Evolutionary conservation across 2,329 filamentous ascomycete species (phyloP).

Genomic region (Botryosphaeria dothidea): DNA sequence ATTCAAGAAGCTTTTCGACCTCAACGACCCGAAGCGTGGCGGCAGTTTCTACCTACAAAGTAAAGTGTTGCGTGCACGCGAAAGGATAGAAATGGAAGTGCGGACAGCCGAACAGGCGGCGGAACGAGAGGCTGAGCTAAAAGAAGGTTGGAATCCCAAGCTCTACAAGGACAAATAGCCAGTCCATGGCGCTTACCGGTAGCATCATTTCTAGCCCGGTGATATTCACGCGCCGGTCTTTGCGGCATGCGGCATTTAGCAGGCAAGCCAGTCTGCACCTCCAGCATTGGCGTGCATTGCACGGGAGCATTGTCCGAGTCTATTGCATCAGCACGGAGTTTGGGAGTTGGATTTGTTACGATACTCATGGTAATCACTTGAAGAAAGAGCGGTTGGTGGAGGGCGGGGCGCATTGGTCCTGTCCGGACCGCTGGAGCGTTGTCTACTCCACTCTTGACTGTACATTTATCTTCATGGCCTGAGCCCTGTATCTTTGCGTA

Average conservation of each 20-base stretch:
- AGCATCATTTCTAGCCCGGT: background rate
- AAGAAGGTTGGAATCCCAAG: constrained; percentile 92
- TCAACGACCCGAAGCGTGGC: constrained; percentile 91
- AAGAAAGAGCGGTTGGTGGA: background rate
- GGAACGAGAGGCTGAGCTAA: constrained; percentile 73
- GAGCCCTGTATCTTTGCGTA: background rate
- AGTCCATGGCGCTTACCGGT: background rate
- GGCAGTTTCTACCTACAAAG: constrained; percentile 98
- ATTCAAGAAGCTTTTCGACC: constrained; percentile 93
- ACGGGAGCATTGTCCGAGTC: constrained; percentile 7
- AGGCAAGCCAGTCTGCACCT: background rate
- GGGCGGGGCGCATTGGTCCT: background rate
- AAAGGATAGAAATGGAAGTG: constrained; percentile 87
- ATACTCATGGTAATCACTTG: background rate
- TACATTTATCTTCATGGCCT: constrained; percentile 4
- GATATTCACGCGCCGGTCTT: background rate
- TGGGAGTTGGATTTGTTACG: constrained; percentile 9
- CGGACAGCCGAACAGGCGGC: constrained; percentile 69
- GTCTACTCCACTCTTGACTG: constrained; percentile 14
- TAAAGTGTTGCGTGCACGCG: constrained; percentile 88
- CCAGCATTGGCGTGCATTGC: constrained; percentile 14
- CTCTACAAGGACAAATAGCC: constrained; percentile 79
- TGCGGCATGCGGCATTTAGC: background rate
- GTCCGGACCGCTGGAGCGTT: background rate
- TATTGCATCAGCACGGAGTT: constrained; percentile 22